These are phyloP conservation scores for Syzygium aqueum DNA, from an alignment of 345 rosid genomes.

Conservation along the genomic window DNA sequence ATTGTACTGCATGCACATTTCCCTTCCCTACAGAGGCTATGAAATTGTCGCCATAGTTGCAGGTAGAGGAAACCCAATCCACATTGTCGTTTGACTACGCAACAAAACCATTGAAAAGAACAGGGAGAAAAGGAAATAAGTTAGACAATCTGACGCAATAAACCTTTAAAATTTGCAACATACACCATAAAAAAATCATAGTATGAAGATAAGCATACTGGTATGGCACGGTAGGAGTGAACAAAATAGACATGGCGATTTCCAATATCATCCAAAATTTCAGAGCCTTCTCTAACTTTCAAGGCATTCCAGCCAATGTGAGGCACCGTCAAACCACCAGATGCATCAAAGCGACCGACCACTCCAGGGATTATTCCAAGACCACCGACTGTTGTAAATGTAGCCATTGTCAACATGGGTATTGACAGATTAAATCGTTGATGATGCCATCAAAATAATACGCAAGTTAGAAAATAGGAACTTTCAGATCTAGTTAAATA, in stretches of 20 bases:
- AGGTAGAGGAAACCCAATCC: constrained; percentile 89
- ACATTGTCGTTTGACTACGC: constrained; percentile 55
- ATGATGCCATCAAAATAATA: not conserved
- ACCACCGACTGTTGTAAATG: constrained; percentile 54
- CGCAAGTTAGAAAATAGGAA: not conserved
- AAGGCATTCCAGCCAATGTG: constrained; percentile 99
- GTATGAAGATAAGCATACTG: constrained; percentile 26
- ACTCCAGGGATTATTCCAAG: constrained; percentile 92
- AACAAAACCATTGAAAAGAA: constrained; percentile 1
- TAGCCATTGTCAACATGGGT: not conserved
- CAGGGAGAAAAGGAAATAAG: not conserved
- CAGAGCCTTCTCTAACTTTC: constrained; percentile 57
- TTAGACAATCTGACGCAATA: not conserved
- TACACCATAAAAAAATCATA: not conserved
- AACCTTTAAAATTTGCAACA: not conserved
- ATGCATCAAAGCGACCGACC: constrained; percentile 81
- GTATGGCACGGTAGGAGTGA: constrained; percentile 91
- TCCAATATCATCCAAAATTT: constrained; percentile 80
- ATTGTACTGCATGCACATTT: constrained; percentile 95
- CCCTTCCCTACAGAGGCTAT: constrained; percentile 86
- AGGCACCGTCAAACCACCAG: constrained; percentile 69
- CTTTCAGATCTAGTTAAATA: not conserved
- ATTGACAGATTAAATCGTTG: not conserved
- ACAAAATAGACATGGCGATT: constrained; percentile 87
- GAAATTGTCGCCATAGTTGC: constrained; percentile 73